Evolutionary conservation across 345 rosid species (phyloP).

Genomic region (Hibiscus syriacus): DNA sequence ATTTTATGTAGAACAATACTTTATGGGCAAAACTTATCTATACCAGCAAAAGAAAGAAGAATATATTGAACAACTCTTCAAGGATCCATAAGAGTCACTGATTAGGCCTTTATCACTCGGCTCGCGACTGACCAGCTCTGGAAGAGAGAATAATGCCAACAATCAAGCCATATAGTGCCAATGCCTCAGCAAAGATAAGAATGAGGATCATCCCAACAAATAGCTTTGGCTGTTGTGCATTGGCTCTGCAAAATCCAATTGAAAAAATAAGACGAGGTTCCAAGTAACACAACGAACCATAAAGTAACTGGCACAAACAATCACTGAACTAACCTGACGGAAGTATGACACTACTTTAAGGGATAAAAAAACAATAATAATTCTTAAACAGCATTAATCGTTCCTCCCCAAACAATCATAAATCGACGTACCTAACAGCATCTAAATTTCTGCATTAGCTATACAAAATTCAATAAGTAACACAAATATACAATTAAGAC

Average conservation of each 20-base stretch:
- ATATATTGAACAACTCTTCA: background rate
- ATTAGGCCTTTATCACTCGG: constrained; percentile 32
- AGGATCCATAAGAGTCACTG: background rate
- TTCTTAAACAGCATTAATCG: too few species aligned
- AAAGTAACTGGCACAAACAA: background rate
- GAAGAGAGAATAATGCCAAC: constrained; percentile 93
- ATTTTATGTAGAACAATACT: constrained; percentile 2
- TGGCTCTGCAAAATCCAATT: background rate
- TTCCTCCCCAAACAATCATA: too few species aligned
- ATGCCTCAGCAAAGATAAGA: constrained; percentile 89
- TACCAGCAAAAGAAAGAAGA: background rate
- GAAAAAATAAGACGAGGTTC: background rate
- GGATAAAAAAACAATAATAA: too few species aligned
- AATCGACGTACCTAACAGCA: too few species aligned
- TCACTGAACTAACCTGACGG: too few species aligned
- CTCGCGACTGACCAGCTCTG: constrained; percentile 92
- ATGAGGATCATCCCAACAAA: constrained; percentile 93
- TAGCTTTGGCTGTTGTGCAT: constrained; percentile 54
- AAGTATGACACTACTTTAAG: background rate
- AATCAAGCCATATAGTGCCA: constrained; percentile 83
- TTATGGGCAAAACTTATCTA: background rate
- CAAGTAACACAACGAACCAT: background rate
- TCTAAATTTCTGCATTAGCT: too few species aligned
- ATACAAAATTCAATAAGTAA: background rate
- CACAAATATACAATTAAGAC: too few species aligned